Percentiles rank a stretch among this genome's conserved stretches.
phyloP scores from a whole-genome alignment of 495 filamentous ascomycete genomes.

The Neurospora intermedia region DNA sequence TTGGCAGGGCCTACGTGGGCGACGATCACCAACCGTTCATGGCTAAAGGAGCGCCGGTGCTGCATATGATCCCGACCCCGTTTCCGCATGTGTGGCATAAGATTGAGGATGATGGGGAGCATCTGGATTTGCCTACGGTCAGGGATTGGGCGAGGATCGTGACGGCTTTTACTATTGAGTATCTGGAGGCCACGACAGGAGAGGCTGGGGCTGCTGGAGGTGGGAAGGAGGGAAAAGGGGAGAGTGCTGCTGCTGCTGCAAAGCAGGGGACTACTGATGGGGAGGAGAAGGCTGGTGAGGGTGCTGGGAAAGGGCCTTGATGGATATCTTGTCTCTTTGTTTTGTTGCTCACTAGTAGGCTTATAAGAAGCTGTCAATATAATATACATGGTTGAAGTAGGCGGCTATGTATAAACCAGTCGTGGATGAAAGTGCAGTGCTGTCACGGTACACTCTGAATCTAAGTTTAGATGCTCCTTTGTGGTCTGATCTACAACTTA shows the following conservation, averaged over 20 bases:
- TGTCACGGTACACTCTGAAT: too few species aligned
- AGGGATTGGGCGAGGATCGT: constrained; percentile 75
- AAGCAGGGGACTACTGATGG: background rate
- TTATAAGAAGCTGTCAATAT: background rate
- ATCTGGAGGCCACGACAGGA: constrained; percentile 46
- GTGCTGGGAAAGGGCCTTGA: background rate
- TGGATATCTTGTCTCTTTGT: background rate
- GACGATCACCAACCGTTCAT: constrained; percentile 89
- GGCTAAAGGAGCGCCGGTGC: constrained; percentile 60
- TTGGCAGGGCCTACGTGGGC: constrained; percentile 35
- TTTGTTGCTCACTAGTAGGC: background rate
- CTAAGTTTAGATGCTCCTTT: background rate
- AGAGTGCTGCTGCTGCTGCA: background rate
- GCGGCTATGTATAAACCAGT: background rate
- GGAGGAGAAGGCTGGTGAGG: background rate
- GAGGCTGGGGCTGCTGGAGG: background rate
- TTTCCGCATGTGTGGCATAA: constrained; percentile 81
- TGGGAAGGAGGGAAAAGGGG: background rate
- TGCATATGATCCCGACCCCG: constrained; percentile 72
- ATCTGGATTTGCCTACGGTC: constrained; percentile 66
- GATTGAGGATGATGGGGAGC: constrained; percentile 67
- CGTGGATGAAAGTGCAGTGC: background rate
- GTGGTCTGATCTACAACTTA: background rate
- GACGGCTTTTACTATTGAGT: constrained; percentile 74
- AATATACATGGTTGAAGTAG: background rate